Conservation (phyloP, 768 basidiomycete species). For the Pleurotus ostreatus region DNA sequence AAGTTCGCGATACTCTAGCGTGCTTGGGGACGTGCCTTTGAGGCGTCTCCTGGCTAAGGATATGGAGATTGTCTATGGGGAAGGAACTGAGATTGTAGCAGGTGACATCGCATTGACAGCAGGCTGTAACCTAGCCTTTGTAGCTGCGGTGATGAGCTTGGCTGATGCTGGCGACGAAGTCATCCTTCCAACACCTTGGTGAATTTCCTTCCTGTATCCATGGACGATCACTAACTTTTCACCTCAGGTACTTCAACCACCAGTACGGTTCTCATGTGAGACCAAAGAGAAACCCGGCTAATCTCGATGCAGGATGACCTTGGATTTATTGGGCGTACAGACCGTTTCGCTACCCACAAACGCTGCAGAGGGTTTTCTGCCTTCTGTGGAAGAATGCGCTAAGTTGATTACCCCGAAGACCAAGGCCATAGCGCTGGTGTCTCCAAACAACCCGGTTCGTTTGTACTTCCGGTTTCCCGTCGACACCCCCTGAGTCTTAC, state of each 20-base stretch:
- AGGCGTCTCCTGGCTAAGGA: constrained; percentile 53
- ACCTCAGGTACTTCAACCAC: constrained; percentile 60
- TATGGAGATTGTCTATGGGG: constrained; percentile 57
- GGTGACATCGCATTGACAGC: constrained; percentile 67
- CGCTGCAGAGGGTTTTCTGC: constrained; percentile 52
- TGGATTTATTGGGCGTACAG: constrained; percentile 59
- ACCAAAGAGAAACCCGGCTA: too few species aligned
- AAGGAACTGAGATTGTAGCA: constrained; percentile 37
- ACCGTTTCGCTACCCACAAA: constrained; percentile 50
- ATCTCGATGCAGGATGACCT: constrained; percentile 48
- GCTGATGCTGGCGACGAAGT: constrained; percentile 71
- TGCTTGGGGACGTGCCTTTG: constrained; percentile 52
- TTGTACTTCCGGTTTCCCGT: background rate
- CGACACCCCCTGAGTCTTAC: background rate
- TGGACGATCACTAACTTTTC: background rate
- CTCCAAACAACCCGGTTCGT: constrained; percentile 70
- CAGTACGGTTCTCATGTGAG: constrained; percentile 32
- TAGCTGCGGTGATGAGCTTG: constrained; percentile 55
- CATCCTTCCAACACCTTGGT: constrained; percentile 73
- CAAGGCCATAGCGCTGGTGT: constrained; percentile 68
- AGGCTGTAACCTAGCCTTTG: constrained; percentile 73
- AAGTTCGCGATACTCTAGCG: constrained; percentile 54
- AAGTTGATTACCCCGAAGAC: constrained; percentile 54
- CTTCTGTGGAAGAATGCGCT: constrained; percentile 47
- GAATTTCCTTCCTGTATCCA: constrained; percentile 9